phyloP scores from a whole-genome alignment of 345 rosid species.

The Pseudoturritis turrita region DNA sequence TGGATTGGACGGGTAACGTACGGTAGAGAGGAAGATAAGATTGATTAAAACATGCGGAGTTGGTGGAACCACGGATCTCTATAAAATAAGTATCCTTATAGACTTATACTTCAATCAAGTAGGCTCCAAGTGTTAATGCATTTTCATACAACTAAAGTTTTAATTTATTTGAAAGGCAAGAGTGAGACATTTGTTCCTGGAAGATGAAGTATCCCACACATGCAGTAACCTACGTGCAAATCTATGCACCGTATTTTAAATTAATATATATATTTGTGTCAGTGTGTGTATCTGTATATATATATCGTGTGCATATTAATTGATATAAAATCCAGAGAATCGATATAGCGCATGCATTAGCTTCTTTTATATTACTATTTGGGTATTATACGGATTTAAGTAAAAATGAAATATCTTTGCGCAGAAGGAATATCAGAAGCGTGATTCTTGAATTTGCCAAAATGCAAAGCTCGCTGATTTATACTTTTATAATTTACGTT shows the following conservation, averaged over 20 bases:
- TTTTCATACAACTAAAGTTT: background rate
- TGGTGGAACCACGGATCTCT: conserved; percentile 28
- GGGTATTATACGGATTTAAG: background rate
- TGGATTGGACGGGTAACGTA: conserved; percentile 21
- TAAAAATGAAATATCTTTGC: conserved; percentile 19
- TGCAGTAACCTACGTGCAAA: conserved; percentile 33
- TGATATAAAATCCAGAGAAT: background rate
- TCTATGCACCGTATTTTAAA: conserved; percentile 19
- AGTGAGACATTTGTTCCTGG: conserved; percentile 33
- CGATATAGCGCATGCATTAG: conserved; percentile 25
- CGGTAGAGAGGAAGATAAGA: conserved; percentile 25
- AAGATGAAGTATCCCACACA: conserved; percentile 32
- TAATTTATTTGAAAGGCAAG: conserved; percentile 8
- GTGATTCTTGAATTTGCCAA: conserved; percentile 29
- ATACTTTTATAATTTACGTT: background rate
- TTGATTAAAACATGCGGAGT: conserved; percentile 22
- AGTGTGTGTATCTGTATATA: background rate
- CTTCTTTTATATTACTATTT: conserved; percentile 7
- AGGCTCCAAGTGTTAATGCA: conserved; percentile 11
- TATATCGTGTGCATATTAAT: background rate
- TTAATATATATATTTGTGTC: background rate
- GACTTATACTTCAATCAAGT: conserved; percentile 21
- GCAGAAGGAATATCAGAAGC: conserved; percentile 37
- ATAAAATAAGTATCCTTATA: background rate
- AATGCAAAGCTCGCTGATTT: background rate